Evolutionary conservation across 2,329 filamentous ascomycete genomes (phyloP).

Genomic region (Fusarium torreyae): DNA sequence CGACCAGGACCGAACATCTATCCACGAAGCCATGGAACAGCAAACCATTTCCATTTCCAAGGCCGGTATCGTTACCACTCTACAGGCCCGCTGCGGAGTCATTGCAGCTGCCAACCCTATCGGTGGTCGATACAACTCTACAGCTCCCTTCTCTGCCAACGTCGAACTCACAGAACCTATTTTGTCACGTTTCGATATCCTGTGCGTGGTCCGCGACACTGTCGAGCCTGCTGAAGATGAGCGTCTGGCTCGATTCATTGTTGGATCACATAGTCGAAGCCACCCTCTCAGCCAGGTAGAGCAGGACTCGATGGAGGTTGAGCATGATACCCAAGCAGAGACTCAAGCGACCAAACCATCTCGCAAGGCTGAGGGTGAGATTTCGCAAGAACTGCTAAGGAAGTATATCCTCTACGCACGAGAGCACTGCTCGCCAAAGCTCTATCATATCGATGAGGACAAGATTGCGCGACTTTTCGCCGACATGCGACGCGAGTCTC

Average conservation of each 20-base stretch:
- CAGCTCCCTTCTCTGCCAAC: slow-evolving; percentile 94
- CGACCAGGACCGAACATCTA: slow-evolving; percentile 96
- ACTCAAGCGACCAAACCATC: slow-evolving; percentile 51
- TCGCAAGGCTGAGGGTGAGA: slow-evolving; percentile 72
- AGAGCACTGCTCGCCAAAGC: slow-evolving; percentile 89
- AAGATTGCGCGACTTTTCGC: slow-evolving; percentile 95
- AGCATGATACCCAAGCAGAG: slow-evolving; percentile 65
- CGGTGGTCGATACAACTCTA: slow-evolving; percentile 96
- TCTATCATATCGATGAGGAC: slow-evolving; percentile 98
- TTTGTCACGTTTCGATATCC: slow-evolving; percentile 96
- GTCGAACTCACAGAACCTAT: slow-evolving; percentile 98
- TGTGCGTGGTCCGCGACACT: slow-evolving; percentile 95
- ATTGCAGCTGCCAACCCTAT: slow-evolving; percentile 98
- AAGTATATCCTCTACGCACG: slow-evolving; percentile 98
- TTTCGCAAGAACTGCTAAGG: slow-evolving; percentile 89
- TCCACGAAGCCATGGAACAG: slow-evolving; percentile 99
- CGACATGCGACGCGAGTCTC: slow-evolving; percentile 93
- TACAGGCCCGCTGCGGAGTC: slow-evolving; percentile 96
- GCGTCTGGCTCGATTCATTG: slow-evolving; percentile 92
- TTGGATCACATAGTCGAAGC: slow-evolving; percentile 92
- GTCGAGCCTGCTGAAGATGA: slow-evolving; percentile 95
- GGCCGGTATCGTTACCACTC: slow-evolving; percentile 96
- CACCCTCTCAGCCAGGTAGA: slow-evolving; percentile 75
- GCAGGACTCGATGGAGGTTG: slow-evolving; percentile 73
- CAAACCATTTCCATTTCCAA: slow-evolving; percentile 99